Evolutionary conservation across 2,329 filamentous ascomycete genomes (phyloP).

Genomic region (Xylaria arbuscula): DNA sequence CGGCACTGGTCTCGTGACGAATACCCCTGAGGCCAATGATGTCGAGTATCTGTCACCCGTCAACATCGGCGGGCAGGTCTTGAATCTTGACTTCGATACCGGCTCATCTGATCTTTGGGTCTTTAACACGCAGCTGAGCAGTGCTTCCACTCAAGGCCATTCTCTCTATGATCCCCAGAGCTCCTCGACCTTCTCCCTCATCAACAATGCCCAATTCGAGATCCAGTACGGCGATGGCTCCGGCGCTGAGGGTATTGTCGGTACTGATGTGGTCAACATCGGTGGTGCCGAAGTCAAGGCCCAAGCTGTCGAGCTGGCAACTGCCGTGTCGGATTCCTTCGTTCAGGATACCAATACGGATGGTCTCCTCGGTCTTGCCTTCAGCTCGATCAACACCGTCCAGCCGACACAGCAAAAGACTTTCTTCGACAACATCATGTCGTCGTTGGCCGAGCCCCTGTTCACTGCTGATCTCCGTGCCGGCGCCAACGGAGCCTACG

Average conservation of each 20-base stretch:
- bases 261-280: slow-evolving; percentile 52
- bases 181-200: slow-evolving; percentile 47
- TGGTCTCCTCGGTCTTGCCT: slow-evolving; percentile 51
- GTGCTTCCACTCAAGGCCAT: slow-evolving; percentile 45
- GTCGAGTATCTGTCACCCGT: slow-evolving; percentile 51
- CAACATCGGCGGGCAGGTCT: slow-evolving; percentile 49
- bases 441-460: slow-evolving; percentile 47
- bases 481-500: slow-evolving; percentile 52
- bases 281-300: slow-evolving; percentile 48
- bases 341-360: slow-evolving; percentile 48
- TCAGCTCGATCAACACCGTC: slow-evolving; percentile 50
- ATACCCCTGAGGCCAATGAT: slow-evolving; percentile 47
- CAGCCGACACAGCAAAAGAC: slow-evolving; percentile 49
- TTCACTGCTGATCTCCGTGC: slow-evolving; percentile 52
- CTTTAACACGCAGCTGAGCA: slow-evolving; percentile 51
- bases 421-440: slow-evolving; percentile 51
- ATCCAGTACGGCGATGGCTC: slow-evolving; percentile 52
- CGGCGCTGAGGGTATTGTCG: slow-evolving; percentile 50
- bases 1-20: slow-evolving; percentile 45
- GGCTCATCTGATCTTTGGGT: slow-evolving; percentile 53
- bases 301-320: slow-evolving; percentile 51
- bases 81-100: slow-evolving; percentile 52
- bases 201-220: slow-evolving; percentile 47
- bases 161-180: slow-evolving; percentile 45
- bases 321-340: slow-evolving; percentile 48